Evolutionary conservation across 2,329 filamentous ascomycete species (phyloP).

Genomic region (Fusarium tuaranense): DNA sequence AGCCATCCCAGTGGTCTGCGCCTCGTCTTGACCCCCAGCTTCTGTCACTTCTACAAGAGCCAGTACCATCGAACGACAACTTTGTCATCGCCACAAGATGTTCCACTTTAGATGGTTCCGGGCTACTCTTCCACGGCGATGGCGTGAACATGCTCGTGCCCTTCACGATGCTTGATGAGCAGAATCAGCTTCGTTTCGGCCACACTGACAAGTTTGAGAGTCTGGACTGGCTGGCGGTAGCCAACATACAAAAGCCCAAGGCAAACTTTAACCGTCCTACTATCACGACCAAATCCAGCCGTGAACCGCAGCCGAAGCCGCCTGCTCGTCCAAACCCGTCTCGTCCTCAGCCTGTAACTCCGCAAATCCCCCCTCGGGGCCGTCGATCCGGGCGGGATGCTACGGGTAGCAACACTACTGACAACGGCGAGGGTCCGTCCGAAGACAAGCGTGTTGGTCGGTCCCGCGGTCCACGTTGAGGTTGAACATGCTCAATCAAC

Average conservation of each 20-base stretch:
- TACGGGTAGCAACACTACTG: not conserved
- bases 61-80: not conserved
- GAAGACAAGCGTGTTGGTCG: not conserved
- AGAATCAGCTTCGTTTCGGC: not conserved
- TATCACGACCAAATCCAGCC: not conserved
- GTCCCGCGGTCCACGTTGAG: not conserved
- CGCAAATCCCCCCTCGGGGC: not conserved
- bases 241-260: not conserved
- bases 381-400: not conserved
- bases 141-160: not conserved
- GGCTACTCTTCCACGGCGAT: not conserved
- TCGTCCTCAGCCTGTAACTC: not conserved
- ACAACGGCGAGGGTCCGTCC: not conserved
- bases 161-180: not conserved
- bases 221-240: not conserved
- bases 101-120: not conserved
- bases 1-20: not conserved
- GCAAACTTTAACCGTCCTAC: not conserved
- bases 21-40: not conserved
- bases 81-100: not conserved
- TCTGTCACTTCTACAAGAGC: not conserved
- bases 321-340: not conserved
- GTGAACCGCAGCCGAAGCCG: not conserved
- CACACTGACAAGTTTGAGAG: not conserved
- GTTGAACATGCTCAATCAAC: not conserved